These are phyloP conservation scores for Davidsoniella virescens DNA, from an alignment of 2,329 filamentous ascomycete genomes.

Conservation along the genomic window DNA sequence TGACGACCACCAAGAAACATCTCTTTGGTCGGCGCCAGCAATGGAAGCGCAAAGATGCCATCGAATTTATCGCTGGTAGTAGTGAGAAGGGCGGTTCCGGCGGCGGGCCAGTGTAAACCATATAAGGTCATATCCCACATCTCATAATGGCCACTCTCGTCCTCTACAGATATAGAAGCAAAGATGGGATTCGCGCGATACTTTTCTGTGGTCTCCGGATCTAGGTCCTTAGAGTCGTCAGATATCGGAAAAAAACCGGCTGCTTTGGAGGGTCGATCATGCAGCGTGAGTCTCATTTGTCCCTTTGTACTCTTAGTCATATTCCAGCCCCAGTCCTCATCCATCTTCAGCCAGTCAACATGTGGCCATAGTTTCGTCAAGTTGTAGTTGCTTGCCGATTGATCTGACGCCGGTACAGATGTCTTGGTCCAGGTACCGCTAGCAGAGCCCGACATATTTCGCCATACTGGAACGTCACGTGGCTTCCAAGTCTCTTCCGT, in stretches of 20 bases:
- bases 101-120: constrained; percentile 72
- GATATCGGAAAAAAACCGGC: constrained; percentile 1
- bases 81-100: constrained; percentile 63
- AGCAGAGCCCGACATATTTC: constrained; percentile 62
- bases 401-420: constrained; percentile 28
- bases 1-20: constrained; percentile 42
- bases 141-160: constrained; percentile 22
- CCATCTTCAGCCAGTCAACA: constrained; percentile 45
- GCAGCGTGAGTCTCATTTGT: constrained; percentile 33
- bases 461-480: constrained; percentile 40
- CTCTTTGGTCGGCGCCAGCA: constrained; percentile 48
- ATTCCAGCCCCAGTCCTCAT: constrained; percentile 57
- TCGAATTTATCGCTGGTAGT: constrained; percentile 89
- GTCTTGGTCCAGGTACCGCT: constrained; percentile 56
- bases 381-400: constrained; percentile 39
- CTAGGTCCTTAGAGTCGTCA: constrained; percentile 12
- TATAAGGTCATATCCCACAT: constrained; percentile 67
- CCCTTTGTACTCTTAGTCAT: constrained; percentile 53
- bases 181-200: constrained; percentile 9
- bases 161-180: constrained; percentile 11
- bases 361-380: constrained; percentile 47
- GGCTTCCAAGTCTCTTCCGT: constrained; percentile 23
- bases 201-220: constrained; percentile 17
- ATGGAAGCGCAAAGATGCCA: constrained; percentile 79
- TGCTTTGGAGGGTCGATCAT: constrained; percentile 9